Percentiles rank a stretch among this genome's conserved stretches.
phyloP scores from a whole-genome alignment of 129 eudicot species.

The Pittosporum tobira region DNA sequence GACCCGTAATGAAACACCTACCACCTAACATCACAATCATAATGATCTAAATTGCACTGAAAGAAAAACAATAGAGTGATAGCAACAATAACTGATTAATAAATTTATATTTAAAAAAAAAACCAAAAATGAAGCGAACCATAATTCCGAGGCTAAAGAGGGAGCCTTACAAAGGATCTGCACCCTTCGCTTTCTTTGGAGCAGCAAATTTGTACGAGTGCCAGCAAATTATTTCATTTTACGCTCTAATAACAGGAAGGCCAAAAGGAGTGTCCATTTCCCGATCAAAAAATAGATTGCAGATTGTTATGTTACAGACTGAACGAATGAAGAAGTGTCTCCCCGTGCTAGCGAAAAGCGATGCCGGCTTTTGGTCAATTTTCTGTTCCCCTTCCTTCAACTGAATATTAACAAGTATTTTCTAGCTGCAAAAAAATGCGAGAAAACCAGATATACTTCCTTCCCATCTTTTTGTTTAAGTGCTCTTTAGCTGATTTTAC shows the following conservation, averaged over 20 bases:
- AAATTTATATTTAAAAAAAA: background rate
- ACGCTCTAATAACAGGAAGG: constrained; percentile 23
- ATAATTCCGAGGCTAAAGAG: constrained; percentile 17
- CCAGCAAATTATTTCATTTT: constrained; percentile 18
- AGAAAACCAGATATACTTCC: constrained; percentile 14
- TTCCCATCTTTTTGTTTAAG: constrained; percentile 15
- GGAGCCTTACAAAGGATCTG: constrained; percentile 15
- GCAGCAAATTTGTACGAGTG: constrained; percentile 16
- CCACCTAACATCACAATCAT: constrained; percentile 20
- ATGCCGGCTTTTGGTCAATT: constrained; percentile 19
- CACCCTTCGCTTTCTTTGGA: constrained; percentile 9
- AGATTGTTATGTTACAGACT: constrained; percentile 40
- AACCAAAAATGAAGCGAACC: constrained; percentile 1
- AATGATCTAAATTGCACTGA: constrained; percentile 4
- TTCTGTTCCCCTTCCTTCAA: constrained; percentile 21
- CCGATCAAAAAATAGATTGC: constrained; percentile 35
- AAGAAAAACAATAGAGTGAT: constrained; percentile 10
- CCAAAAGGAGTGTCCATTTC: constrained; percentile 25
- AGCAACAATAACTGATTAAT: constrained; percentile 1
- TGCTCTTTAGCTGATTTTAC: constrained; percentile 10
- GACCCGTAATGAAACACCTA: constrained; percentile 34
- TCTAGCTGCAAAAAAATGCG: constrained; percentile 17
- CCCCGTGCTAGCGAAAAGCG: constrained; percentile 22
- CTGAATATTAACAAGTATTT: constrained; percentile 21
- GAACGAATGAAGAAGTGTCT: constrained; percentile 38